Conservation (phyloP, 306 rosid species). For the Dryas alaskensis region DNA sequence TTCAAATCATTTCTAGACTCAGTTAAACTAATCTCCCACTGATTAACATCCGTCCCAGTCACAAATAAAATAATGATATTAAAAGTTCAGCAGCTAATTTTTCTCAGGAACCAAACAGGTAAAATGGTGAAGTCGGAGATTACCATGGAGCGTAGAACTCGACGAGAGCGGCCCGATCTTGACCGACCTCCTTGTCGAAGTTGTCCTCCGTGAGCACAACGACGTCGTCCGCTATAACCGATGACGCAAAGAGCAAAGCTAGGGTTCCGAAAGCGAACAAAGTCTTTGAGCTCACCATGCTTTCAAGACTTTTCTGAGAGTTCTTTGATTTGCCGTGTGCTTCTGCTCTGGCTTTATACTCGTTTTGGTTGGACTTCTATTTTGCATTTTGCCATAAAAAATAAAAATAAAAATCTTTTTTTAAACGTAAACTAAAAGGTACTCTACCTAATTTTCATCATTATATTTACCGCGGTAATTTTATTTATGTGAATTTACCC, state of each 20-base stretch:
- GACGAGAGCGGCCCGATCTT: constrained; percentile 77
- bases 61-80: neutral
- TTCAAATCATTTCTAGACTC: neutral
- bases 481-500: neutral
- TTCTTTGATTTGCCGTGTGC: neutral
- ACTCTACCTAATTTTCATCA: neutral
- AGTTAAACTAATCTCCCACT: neutral
- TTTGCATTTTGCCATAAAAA: neutral
- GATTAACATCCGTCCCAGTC: neutral
- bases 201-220: constrained; percentile 55
- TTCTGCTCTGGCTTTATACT: neutral
- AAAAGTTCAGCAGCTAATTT: neutral
- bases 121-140: neutral
- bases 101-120: constrained; percentile 7
- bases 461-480: neutral
- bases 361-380: neutral
- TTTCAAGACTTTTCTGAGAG: neutral
- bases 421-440: neutral
- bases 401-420: too few relatives aligned
- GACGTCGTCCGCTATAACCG: constrained; percentile 64
- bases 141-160: constrained; percentile 98
- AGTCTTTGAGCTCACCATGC: constrained; percentile 46
- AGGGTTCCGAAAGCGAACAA: constrained; percentile 41
- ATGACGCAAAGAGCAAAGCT: constrained; percentile 38
- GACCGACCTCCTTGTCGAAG: constrained; percentile 78